These are phyloP conservation scores for Cubamyces sp. DNA, from an alignment of 768 basidiomycete species.

Conservation along the genomic window DNA sequence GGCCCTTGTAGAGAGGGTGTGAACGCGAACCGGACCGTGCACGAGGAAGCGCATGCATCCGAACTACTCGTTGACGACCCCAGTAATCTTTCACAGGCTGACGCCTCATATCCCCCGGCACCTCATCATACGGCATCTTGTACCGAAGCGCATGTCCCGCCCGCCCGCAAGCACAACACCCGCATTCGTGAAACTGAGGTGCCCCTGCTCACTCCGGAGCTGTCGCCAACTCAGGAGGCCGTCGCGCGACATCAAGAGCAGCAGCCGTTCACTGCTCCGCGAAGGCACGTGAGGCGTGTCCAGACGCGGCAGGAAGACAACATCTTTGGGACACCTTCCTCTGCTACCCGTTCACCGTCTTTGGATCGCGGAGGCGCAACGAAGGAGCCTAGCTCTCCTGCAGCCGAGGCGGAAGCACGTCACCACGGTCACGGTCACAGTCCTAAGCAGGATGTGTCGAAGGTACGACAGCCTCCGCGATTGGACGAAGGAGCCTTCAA, in stretches of 20 bases:
- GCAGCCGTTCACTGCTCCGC: not conserved
- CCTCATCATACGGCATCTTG: not conserved
- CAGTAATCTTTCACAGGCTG: no score
- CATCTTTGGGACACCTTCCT: slow-evolving; percentile 17
- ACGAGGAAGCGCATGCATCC: no score
- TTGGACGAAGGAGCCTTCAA: slow-evolving; percentile 32
- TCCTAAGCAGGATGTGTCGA: not conserved
- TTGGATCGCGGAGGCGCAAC: not conserved
- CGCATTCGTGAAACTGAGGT: slow-evolving; percentile 1
- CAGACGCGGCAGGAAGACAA: slow-evolving; percentile 3
- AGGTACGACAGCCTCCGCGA: slow-evolving; percentile 26
- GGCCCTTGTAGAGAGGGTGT: no score
- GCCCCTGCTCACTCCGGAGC: slow-evolving; percentile 6
- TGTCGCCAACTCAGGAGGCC: slow-evolving; percentile 15
- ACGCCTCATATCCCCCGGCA: no score
- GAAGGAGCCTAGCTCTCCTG: slow-evolving; percentile 9
- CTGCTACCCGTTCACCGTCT: not conserved
- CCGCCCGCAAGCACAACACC: not conserved
- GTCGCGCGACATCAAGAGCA: slow-evolving; percentile 9
- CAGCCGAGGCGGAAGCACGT: slow-evolving; percentile 9
- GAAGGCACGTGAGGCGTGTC: slow-evolving; percentile 14
- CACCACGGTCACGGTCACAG: not conserved
- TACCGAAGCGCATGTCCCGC: not conserved
- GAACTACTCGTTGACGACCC: no score
- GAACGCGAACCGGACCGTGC: no score